These are phyloP conservation scores for Coniochaeta sp. DNA, from an alignment of 2,329 filamentous ascomycete genomes.

Conservation along the genomic window DNA sequence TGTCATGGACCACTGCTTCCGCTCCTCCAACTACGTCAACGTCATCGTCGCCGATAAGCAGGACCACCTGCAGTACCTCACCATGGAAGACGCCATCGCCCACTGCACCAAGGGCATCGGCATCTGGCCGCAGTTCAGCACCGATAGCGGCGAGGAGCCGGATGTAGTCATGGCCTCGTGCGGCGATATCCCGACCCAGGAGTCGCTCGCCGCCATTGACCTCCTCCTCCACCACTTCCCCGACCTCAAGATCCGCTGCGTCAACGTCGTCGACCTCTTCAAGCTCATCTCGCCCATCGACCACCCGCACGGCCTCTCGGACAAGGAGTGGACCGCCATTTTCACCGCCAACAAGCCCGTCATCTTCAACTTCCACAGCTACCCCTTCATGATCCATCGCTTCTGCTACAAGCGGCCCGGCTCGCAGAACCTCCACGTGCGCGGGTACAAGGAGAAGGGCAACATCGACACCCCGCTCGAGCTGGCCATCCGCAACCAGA, in stretches of 20 bases:
- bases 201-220: constrained; percentile 67
- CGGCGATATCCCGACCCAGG: constrained; percentile 67
- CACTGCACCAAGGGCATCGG: constrained; percentile 75
- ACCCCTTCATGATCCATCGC: constrained; percentile 73
- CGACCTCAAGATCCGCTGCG: constrained; percentile 66
- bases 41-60: constrained; percentile 77
- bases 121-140: constrained; percentile 72
- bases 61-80: constrained; percentile 68
- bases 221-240: constrained; percentile 66
- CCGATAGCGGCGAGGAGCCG: constrained; percentile 60
- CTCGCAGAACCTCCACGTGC: constrained; percentile 61
- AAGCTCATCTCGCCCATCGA: constrained; percentile 64
- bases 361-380: constrained; percentile 81
- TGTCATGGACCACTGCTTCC: constrained; percentile 69
- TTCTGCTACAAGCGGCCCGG: constrained; percentile 70
- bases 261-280: constrained; percentile 77
- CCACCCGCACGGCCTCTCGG: constrained; percentile 66
- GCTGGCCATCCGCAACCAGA: constrained; percentile 69
- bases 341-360: constrained; percentile 68
- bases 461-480: constrained; percentile 79
- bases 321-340: constrained; percentile 58
- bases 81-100: constrained; percentile 63
- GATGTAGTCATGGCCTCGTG: constrained; percentile 72
- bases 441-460: constrained; percentile 75
- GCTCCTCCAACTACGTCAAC: constrained; percentile 71